Base-by-base conservation (phyloP, 768 basidiomycete species). In the Fibroporia radiculosa region DNA sequence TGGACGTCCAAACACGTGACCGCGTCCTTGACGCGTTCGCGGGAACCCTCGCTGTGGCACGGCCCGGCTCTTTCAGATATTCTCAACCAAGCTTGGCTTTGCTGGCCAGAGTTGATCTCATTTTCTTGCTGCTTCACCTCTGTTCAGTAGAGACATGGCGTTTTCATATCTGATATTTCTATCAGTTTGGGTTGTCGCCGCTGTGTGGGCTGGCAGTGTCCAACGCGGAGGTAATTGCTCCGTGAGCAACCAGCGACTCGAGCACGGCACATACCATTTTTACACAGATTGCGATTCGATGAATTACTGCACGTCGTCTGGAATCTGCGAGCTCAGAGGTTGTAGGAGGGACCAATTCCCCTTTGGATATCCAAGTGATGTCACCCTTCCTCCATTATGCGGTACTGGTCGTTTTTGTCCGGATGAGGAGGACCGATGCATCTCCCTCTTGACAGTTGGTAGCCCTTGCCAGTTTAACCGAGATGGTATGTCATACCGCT, bases 401-500 rank as follows among this genome's bases (percentile, higher is more conserved):
- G 58, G 66, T 6, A 51, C 54, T 25, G 81, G 77, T 16, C 58
- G 75, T 55, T 93, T 92, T 62, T 93, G 90, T 62, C 88, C 88
- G 0, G 89, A 93, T 55, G 92, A 92, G 65, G 78, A 76, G 48
- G 79, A 80, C 51, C 66, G 61, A 6, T 93, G 90, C 65, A 75
- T 81, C 56, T 50, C 63, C 4, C 53, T 82, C 26, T 66, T 85
- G 13, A 44, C 73, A 1, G 78, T 88, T 3, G 80, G 72, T 22
- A 81, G 77, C 49, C 58, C 72, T 23, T 93, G 90, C 66, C 89
- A 93, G 62, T 75, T 93, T 48, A 85, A 92, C 58, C 80, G 90
- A 42, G 90, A 93, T 62, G 88, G 90, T 86, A 48, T 13, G 16
- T 3, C 3, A 22, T 22, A 3, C 23, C 29, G 20, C 4, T 42